phyloP scores from a whole-genome alignment of 768 basidiomycete species.

The Phaffia tasmanica region DNA sequence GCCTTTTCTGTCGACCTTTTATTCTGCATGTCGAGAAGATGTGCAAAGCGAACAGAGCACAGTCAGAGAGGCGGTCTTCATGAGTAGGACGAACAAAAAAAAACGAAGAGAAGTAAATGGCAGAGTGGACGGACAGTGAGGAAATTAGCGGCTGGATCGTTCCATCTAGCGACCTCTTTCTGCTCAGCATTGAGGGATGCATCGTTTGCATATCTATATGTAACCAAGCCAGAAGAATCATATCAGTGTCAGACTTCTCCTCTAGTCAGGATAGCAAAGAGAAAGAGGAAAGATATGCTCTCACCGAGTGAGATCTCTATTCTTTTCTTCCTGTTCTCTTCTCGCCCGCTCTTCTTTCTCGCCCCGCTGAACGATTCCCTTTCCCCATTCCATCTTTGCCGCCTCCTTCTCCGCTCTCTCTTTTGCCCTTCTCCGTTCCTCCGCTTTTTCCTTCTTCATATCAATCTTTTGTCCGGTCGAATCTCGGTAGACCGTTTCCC shows the following conservation, averaged over 20 bases:
- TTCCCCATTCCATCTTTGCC: constrained; percentile 94
- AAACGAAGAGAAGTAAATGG: background rate
- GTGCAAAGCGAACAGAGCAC: background rate
- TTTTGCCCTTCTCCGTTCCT: constrained; percentile 67
- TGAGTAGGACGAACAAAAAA: background rate
- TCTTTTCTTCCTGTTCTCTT: constrained; percentile 59
- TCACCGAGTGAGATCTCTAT: constrained; percentile 57
- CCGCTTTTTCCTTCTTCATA: constrained; percentile 68
- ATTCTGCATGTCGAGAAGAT: constrained; percentile 32
- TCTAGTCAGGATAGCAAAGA: background rate
- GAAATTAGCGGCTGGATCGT: constrained; percentile 95
- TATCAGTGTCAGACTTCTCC: background rate
- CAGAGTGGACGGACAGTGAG: constrained; percentile 53
- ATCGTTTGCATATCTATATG: constrained; percentile 56
- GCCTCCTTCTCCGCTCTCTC: constrained; percentile 69
- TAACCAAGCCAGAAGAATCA: background rate
- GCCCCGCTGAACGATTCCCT: constrained; percentile 79
- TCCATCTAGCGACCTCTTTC: constrained; percentile 75
- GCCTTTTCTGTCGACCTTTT: constrained; percentile 56
- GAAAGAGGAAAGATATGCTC: constrained; percentile 10
- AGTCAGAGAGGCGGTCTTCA: constrained; percentile 30
- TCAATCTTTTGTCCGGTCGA: constrained; percentile 78
- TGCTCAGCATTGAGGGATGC: constrained; percentile 71
- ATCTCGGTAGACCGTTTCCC: constrained; percentile 93
- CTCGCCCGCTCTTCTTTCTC: constrained; percentile 56